Base-by-base conservation (phyloP, 495 filamentous ascomycete species). In the Lophiostoma macrostomum region DNA sequence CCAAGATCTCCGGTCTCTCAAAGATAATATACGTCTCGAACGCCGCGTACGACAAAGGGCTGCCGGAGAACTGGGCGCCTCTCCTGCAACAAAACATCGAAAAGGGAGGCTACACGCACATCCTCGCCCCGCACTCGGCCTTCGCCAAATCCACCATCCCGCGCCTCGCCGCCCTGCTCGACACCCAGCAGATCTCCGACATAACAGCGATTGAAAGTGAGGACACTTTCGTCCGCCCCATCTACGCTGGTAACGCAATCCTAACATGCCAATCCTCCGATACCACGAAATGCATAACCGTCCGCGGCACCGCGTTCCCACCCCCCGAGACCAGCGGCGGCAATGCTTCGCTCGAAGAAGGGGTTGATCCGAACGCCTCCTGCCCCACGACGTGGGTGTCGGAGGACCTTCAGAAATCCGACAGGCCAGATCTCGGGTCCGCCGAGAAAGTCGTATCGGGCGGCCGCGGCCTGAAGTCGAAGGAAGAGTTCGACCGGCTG, bases 171-270 rank as follows among this genome's bases (percentile, higher is more conserved):
- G 93, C 93, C 24, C 75, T 98, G 19, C 76, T 98, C 31, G 93
- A 98, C 65, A 81, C 84, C 22, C 91, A 96, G 70, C 90, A 95
- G 65, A 79, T 98, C 44, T 95, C 89, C 8, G 93, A 98, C 67
- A 86, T 97, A 52, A 96, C 82, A 2, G 76, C 71, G 1, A 87
- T 97, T 57, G 79, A 96, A 71, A 81, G 83, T 71, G 90, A 95
- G 66, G 89, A 94, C 69, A 97, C 81, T 81, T 98, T 97, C 67
- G 87, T 96, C 34, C 88, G 93, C 27, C 91, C 94, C 35, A 95
- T 98, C 65, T 98, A 98, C 65, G 93, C 93, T 44, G 93, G 93
- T 34, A 98, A 98, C 67, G 94, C 90, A 41, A 93, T 98, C 62
- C 82, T 94, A 12, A 98, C 94, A n/a, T 90, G 96, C 25, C 87